Base-by-base conservation (phyloP, 768 basidiomycete genomes). In the Kwoniella pini region DNA sequence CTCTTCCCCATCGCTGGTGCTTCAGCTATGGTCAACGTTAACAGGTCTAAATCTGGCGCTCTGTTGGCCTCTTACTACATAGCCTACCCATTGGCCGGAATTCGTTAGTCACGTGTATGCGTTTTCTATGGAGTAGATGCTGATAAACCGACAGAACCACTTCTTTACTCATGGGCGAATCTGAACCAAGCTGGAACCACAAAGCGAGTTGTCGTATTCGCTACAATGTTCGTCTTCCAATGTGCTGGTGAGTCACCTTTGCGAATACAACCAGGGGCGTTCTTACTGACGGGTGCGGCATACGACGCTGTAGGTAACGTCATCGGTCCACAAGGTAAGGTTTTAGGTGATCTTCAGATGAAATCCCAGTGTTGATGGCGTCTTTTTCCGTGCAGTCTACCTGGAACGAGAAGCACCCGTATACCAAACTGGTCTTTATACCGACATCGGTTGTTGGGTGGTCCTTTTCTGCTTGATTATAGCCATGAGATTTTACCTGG, bases 351-450 rank as follows among this genome's bases (percentile, higher is more conserved):
- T n/a, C 33, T 15, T 7, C 33, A 36, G 15, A 7, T 36, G 7
- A 36, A 7, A 36, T 15, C 33, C 33, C 7, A 36, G 7, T 36
- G 33, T 7, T 36, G 15, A 36, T 36, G 7, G 7, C 33, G 21
- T 13, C 45, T 10, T 5, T 24, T 46, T 4, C 27, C 26, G 17
- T 4, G 19, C 33, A 58, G 70, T 76, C 57, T 76, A 74, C 59
- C 60, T 74, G 13, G 54, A 64, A 3, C 26, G 40, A 11, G 75
- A 77, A 46, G 63, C 64, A 15, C 75, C 75, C 0, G 17, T 60
- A 27, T 77, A 75, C 63, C 58, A 57, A 28, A 74, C 72, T 22
- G 75, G 75, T 59, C 67, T 77, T 27, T 69, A 71, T 49, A 70
- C 73, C 60, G 72, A 76, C 54, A 67, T 75, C 19, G 64, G 60